Percentiles rank a stretch among this genome's conserved stretches.
These are phyloP conservation scores for Salix caprea DNA, from an alignment of 345 rosid species.

Conservation along the genomic window DNA sequence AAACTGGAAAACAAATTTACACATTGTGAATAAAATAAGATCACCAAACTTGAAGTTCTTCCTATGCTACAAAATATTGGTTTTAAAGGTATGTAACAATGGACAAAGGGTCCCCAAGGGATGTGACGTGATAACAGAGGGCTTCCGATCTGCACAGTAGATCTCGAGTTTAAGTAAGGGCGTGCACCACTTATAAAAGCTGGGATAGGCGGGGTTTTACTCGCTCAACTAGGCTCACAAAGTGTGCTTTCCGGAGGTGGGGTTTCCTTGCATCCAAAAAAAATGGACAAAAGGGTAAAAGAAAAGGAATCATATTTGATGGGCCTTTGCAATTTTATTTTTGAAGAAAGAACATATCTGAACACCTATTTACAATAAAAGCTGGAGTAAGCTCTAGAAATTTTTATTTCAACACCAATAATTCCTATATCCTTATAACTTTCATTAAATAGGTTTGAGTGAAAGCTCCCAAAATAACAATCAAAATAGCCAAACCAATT, in stretches of 20 bases:
- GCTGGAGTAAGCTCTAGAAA: not conserved
- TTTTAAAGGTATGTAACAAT: not conserved
- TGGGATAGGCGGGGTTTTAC: too few relatives aligned
- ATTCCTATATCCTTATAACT: not conserved
- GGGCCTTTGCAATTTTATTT: not conserved
- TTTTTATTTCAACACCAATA: not conserved
- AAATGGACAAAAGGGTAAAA: not conserved
- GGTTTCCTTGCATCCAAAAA: too few relatives aligned
- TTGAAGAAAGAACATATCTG: not conserved
- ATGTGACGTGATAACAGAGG: too few relatives aligned
- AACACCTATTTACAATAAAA: not conserved
- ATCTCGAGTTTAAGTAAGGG: too few relatives aligned
- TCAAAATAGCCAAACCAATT: not conserved
- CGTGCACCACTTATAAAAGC: too few relatives aligned
- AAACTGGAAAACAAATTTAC: slow-evolving; percentile 46
- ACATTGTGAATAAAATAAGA: not conserved
- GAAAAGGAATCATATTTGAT: not conserved
- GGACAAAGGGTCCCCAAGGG: too few relatives aligned
- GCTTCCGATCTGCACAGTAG: too few relatives aligned
- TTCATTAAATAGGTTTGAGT: not conserved
- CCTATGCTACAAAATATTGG: not conserved
- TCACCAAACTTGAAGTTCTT: not conserved
- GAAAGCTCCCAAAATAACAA: not conserved
- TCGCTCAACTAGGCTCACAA: too few relatives aligned
- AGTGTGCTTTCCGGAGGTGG: too few relatives aligned